Percentiles rank a stretch among this genome's conserved stretches.
Evolutionary conservation across 306 rosid species (phyloP).

Genomic region (Gastrolobium villosum): DNA sequence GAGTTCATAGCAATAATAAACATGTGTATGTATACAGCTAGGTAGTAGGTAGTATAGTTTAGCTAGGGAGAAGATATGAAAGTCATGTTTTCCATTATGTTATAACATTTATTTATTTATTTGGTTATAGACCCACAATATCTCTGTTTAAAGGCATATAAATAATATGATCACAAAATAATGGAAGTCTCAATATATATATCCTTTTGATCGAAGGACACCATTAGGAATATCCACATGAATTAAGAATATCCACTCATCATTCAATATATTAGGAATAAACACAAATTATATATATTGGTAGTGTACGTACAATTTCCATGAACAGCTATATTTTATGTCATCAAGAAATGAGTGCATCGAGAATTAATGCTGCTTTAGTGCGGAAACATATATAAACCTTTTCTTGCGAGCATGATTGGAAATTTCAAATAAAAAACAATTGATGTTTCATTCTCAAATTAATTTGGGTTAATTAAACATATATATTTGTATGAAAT

Average conservation of each 20-base stretch:
- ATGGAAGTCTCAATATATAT: neutral
- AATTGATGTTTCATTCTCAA: too few relatives aligned
- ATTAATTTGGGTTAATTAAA: too few relatives aligned
- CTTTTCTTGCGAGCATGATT: neutral
- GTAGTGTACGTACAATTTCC: neutral
- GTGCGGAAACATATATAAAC: neutral
- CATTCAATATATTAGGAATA: neutral
- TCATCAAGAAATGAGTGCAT: neutral
- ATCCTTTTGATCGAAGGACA: constrained; percentile 7
- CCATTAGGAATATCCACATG: constrained; percentile 27
- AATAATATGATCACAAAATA: constrained; percentile 12
- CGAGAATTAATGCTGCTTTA: neutral
- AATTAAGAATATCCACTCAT: constrained; percentile 17
- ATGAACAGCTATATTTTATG: neutral
- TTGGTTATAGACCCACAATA: constrained; percentile 30
- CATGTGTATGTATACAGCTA: neutral
- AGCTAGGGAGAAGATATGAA: neutral
- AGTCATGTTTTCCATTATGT: constrained; percentile 22
- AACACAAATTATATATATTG: neutral
- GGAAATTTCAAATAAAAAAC: neutral
- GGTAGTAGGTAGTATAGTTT: constrained; percentile 4
- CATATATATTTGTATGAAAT: too few relatives aligned
- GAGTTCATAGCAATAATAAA: neutral
- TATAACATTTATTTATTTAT: constrained; percentile 3
- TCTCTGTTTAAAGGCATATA: constrained; percentile 27